Conservation (phyloP, 257 asterid species). For the Cruciata laevipes region DNA sequence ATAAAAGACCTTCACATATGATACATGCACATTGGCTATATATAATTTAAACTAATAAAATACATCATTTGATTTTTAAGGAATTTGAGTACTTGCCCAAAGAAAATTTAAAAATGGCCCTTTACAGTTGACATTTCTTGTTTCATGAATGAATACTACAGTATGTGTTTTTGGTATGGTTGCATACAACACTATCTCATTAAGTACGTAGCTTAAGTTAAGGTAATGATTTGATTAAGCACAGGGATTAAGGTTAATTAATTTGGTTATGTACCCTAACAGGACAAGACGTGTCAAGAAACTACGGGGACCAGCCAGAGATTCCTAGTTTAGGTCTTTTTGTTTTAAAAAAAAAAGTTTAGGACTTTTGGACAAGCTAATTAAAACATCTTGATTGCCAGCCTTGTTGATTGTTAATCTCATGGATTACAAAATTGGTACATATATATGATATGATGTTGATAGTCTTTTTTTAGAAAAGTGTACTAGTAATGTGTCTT, state of each 20-base stretch:
- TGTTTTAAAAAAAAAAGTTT: no score
- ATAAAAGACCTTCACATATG: no score
- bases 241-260: conserved; percentile 12
- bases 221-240: neutral
- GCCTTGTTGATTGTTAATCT: conserved; percentile 2
- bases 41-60: no score
- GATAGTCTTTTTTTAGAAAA: no score
- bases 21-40: no score
- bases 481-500: no score
- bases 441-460: no score
- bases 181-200: neutral
- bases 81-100: neutral
- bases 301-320: conserved; percentile 16
- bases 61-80: no score
- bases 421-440: neutral
- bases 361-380: neutral
- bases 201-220: neutral
- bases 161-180: conserved; percentile 7
- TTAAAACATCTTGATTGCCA: conserved; percentile 2
- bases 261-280: conserved; percentile 4
- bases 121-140: neutral
- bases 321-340: neutral
- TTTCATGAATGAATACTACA: neutral
- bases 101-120: neutral
- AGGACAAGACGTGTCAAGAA: conserved; percentile 27